Base-by-base conservation (phyloP, 352 stramenopile species). In the Globisporangium heterothallicum region DNA sequence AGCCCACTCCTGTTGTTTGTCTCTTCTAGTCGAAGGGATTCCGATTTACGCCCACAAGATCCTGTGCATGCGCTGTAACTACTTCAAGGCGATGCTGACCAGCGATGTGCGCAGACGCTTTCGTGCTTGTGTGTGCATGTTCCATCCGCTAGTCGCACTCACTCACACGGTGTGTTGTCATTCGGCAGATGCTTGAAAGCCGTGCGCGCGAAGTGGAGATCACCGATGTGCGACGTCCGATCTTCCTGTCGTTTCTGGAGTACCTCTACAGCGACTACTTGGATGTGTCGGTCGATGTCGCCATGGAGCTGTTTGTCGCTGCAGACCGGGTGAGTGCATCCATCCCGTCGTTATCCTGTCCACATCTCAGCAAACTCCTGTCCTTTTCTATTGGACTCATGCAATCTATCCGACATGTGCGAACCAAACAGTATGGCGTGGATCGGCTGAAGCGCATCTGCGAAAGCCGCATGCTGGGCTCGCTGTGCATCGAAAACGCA, bases 241-340 rank as follows among this genome's bases (percentile, higher is more conserved):
- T 98, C 43, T 98, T 98, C 62, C 71, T 98, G 27, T 77, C 93
- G 4, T 86, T 98, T 53, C 70, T 98, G 51, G 89, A 98, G 56
- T 98, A 98, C 64, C 66, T 98, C 34, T 98, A 98, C 68, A 98
- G 92, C 34, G 95, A 98, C 58, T 91, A 95, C 59, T 78, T 98
- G 42, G 88, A 97, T 35, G 76, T 95, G 25, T 81, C 79, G 12
- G 74, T 96, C 7, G 92, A 98, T 47, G 72, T 95, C 53, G 93
- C 92, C 7, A 96, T 98, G 66, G 91, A 97, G 52, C 73, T 98
- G 0, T 98, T 98, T 64, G 95, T 97, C 38, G 86, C 86, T 18
- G 86, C 91, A 0, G 93, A 98, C 53, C 70, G 80, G 59, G 82
- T 91, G 61, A 29, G 66, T 49, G 21, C 13, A n/a, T n/a, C n/a